Percentiles rank a stretch among this genome's conserved stretches.
These are phyloP conservation scores for Apiospora hydei DNA, from an alignment of 2,329 filamentous ascomycete species.

Conservation along the genomic window DNA sequence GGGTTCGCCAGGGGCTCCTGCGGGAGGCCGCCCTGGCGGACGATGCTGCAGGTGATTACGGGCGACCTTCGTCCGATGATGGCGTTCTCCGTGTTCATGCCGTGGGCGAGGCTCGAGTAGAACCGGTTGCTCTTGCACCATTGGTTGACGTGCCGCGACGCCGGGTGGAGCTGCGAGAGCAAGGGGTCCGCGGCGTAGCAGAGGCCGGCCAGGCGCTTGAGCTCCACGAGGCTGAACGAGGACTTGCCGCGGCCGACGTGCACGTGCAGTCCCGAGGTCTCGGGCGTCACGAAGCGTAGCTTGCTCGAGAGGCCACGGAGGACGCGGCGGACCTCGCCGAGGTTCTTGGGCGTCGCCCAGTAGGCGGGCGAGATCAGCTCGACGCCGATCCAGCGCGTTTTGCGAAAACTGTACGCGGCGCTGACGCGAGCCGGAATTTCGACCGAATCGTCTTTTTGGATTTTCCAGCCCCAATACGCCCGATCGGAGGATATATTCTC, in stretches of 20 bases:
- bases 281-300: neutral
- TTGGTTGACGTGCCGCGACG: neutral
- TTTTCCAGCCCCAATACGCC: neutral
- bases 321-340: slow-evolving; percentile 9
- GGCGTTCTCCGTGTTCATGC: neutral
- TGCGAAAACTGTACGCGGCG: neutral
- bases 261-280: neutral
- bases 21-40: neutral
- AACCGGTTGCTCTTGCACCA: slow-evolving; percentile 1
- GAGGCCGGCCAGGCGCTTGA: slow-evolving; percentile 15
- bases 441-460: neutral
- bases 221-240: neutral
- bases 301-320: neutral
- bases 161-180: slow-evolving; percentile 4
- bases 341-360: slow-evolving; percentile 3
- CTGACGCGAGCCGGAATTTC: neutral
- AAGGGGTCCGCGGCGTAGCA: slow-evolving; percentile 4
- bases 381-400: neutral
- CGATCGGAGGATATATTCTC: neutral
- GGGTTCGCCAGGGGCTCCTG: neutral
- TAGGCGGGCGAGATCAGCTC: slow-evolving; percentile 1
- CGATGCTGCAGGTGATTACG: neutral
- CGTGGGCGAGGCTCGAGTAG: neutral
- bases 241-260: slow-evolving; percentile 4
- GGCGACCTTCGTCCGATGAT: neutral